Percentiles rank a stretch among this genome's conserved stretches.
Conservation (phyloP, 768 basidiomycete species). For the Phaeotremella fagi region DNA sequence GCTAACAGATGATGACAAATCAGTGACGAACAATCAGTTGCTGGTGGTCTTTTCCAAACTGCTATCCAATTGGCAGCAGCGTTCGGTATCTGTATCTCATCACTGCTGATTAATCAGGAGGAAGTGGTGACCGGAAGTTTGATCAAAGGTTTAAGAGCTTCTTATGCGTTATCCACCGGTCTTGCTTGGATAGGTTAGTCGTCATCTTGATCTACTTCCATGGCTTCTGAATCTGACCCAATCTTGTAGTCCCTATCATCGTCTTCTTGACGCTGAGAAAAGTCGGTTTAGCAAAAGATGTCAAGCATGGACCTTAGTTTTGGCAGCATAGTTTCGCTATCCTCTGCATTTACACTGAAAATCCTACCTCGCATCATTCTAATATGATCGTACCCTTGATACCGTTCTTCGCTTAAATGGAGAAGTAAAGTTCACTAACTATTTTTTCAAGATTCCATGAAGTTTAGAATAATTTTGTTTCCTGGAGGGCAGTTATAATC, state of each 20-base stretch:
- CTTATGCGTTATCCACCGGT: constrained; percentile 18
- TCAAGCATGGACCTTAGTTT: constrained; percentile 4
- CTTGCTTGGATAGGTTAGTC: constrained; percentile 9
- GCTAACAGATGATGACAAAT: background rate
- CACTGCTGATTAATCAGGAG: constrained; percentile 11
- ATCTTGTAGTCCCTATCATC: constrained; percentile 2
- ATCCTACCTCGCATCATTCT: too few species aligned
- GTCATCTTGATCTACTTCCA: background rate
- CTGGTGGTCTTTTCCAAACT: constrained; percentile 29
- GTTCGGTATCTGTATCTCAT: constrained; percentile 19
- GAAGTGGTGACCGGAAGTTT: constrained; percentile 6
- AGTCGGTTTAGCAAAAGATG: constrained; percentile 21
- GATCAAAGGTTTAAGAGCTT: constrained; percentile 10
- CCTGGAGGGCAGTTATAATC: too few species aligned
- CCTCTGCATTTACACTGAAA: too few species aligned
- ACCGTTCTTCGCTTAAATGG: too few species aligned
- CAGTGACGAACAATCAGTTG: constrained; percentile 25
- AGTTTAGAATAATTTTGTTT: too few species aligned
- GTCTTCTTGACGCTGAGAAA: constrained; percentile 11
- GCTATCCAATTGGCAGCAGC: constrained; percentile 19
- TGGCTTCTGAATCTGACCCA: background rate
- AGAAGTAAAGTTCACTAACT: too few species aligned
- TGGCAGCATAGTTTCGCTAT: too few species aligned
- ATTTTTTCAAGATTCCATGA: too few species aligned
- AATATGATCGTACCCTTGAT: too few species aligned